A percentile compares a stretch with the other conserved stretches of the same genome.
Conservation (phyloP, 371 early-diverging fungal genomes). For the Amoeboaphelidium protococcarum region DNA sequence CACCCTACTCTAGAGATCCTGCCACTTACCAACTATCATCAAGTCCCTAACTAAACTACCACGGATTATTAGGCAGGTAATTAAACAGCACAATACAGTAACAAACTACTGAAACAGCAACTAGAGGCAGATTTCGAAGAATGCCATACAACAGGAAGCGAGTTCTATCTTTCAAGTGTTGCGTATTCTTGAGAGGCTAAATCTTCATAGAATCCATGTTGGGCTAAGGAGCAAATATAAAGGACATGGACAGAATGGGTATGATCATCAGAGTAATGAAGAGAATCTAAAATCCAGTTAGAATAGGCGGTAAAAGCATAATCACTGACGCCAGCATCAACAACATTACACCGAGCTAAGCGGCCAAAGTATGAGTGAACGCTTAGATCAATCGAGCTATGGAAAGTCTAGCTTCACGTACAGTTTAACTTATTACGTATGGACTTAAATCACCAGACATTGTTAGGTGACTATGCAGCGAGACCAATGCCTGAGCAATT, state of each 20-base stretch:
- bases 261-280: conserved; percentile 64
- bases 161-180: too few species aligned
- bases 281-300: conserved; percentile 56
- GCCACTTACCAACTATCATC: too few species aligned
- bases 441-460: background rate
- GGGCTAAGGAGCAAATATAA: conserved; percentile 68
- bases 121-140: too few species aligned
- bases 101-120: too few species aligned
- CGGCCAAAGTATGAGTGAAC: conserved; percentile 6
- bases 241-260: conserved; percentile 44
- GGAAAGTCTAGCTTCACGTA: background rate
- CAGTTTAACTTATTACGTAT: background rate
- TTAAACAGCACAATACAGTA: too few species aligned
- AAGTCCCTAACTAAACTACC: too few species aligned
- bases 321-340: conserved; percentile 17
- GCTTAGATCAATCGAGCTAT: background rate
- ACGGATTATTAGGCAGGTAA: too few species aligned
- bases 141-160: too few species aligned
- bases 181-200: too few species aligned
- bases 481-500: background rate
- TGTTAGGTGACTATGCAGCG: too few species aligned
- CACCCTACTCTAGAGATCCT: too few species aligned
- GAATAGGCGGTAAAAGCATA: conserved; percentile 48
- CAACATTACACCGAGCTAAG: conserved; percentile 1
- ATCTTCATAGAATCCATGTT: too few species aligned